Conservation (phyloP, 2,329 filamentous ascomycete genomes). For the Cercospora citrullina region DNA sequence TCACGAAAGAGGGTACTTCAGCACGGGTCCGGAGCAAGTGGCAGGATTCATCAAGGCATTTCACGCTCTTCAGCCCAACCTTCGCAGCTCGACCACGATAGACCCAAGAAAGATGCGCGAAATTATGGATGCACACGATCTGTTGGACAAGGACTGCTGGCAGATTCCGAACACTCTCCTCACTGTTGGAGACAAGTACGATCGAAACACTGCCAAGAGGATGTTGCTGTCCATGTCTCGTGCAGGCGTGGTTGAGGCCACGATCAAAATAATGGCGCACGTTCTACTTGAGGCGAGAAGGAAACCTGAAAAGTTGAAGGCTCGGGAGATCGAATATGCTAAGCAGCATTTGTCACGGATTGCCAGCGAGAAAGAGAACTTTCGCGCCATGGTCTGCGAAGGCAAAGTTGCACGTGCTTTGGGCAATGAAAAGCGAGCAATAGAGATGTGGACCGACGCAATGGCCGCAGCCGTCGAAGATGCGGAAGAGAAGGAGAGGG, state of each 20-base stretch:
- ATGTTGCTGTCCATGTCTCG: conserved; percentile 30
- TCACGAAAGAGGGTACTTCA: conserved; percentile 6
- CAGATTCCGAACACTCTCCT: conserved; percentile 17
- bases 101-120: conserved; percentile 11
- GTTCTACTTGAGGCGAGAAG: conserved; percentile 21
- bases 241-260: conserved; percentile 29
- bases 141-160: conserved; percentile 14
- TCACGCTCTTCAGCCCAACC: not conserved
- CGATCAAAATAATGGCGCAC: conserved; percentile 30
- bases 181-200: not conserved
- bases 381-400: conserved; percentile 35
- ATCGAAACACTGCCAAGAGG: conserved; percentile 26
- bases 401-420: conserved; percentile 32
- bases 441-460: conserved; percentile 32
- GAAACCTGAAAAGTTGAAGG: conserved; percentile 21
- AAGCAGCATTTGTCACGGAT: conserved; percentile 28
- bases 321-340: conserved; percentile 22
- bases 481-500: conserved; percentile 15
- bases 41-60: conserved; percentile 18
- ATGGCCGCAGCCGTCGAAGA: conserved; percentile 27
- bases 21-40: conserved; percentile 13
- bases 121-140: conserved; percentile 12
- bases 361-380: conserved; percentile 27
- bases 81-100: not conserved
- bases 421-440: conserved; percentile 31